Evolutionary conservation across 176 grass and related monocot species (phyloP), one percentile per base, ranked within the genome.

Genomic region (Oryza glaberrima): DNA sequence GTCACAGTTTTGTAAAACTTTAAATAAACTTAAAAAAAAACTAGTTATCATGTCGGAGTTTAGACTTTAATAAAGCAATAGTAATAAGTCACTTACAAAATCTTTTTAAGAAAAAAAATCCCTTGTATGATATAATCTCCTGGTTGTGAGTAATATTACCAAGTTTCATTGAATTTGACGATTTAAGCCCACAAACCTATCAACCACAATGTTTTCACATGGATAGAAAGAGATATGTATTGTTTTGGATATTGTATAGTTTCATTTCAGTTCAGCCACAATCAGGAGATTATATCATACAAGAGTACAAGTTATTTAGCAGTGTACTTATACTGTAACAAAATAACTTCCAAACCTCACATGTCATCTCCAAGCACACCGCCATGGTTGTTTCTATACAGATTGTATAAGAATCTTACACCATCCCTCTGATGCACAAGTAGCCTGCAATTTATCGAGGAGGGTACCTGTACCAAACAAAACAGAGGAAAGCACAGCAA

Each of bases 291-390:
- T 32, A 32, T 32, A 32, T 32, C 30, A 32, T 32, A 32, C 30
- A 32, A 32, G 30, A 32, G 30, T 32, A 32, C 30, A 32, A 32
- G 30, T 32, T 20, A 41, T 12, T 9, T 70, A 69, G 41, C 7
- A 65, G n/a, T 6, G 15, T 75, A 48, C 41, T 40, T 46, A 76
- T 25, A 28, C 71, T 17, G 40, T 36, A 73, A 36, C 35, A 85
- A 28, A 85, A 67, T 15, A 78, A 84, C 30, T 48, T 32, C 46
- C 19, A 78, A 83, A 26, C 49, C 89, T 93, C 89, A 98, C 95
- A 98, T 98, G 85, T 95, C 91, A 93, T 98, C 95, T 85, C 95
- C 95, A 85, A 98, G 88, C 81, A 98, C 77, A 74, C 95, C 95
- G 26, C 95, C 95, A 92, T 93, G 95, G 83, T 95, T 95, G 54